Evolutionary conservation across 768 basidiomycete species (phyloP), one percentile per base, ranked within the genome.

Genomic region (Rhizopogon sp.): DNA sequence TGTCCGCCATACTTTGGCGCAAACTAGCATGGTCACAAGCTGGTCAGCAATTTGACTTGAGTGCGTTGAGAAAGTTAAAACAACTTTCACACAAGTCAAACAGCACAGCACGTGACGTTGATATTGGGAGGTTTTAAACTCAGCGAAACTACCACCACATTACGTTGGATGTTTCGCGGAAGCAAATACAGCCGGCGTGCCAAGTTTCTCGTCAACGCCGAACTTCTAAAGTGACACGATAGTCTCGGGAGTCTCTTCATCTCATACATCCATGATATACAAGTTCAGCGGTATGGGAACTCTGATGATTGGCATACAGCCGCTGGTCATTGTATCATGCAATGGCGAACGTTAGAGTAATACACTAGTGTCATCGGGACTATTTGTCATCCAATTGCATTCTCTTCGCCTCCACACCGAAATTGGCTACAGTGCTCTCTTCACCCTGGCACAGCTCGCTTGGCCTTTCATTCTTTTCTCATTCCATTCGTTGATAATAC

Each of bases 1-100:
- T 68, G 31, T 68, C 50, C 67, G 67, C 67, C 62, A 68, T 70
- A 52, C 67, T 70, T 70, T 70, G 67, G 67, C 67, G 66, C 67
- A 70, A 42, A 70, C 69, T 68, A 66, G 53, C 41, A 35, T 57
- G 42, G 35, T 25, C 39, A 11, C 52, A 35, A 47, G 51, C 35
- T 58, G 68, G 57, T 60, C 58, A 66, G 67, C 59, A 68, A 68
- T 68, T 68, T 68, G 67, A 68, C 67, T 53, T 60, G 67, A 70
- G 67, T 68, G 67, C 68, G 68, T 64, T 56, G 51, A 58, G 55
- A 58, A 53, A 10, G 31, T 2, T 13, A 25, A 3, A 25, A 25
- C 25, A 25, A 25, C 4, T 5, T 25, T 5, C 25, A 25, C 25
- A 25, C 25, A 25, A 25, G 25, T 25, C 25, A 25, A 25, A 25